Base-by-base conservation (phyloP, 257 asterid genomes). In the Petunia axillaris region DNA sequence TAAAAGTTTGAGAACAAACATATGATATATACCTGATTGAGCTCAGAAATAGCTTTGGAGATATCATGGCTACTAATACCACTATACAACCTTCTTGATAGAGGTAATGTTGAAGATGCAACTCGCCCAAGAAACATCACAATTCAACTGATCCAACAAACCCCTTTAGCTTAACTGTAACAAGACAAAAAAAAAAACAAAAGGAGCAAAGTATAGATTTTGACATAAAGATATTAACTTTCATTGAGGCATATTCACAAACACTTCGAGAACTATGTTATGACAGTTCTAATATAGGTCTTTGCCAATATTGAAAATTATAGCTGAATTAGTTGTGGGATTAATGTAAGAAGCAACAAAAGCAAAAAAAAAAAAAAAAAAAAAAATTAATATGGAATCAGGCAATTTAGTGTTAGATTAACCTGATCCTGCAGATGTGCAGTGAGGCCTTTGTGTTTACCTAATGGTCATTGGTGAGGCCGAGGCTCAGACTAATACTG, bases 11-110 rank as follows among this genome's bases (percentile, higher is more conserved):
- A 25, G 1, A 6, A 65, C 37, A 14, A 55, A 37, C 14, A 38
- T 25, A 64, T 48, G 80, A 64, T 40, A 40, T 46, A 38, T 55
- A 93, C 98, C 97, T 92, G 91, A 85, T 94, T 91, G 86, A 92
- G 93, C 82, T 94, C 95, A 2, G 89, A 79, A n/a, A 94, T 89
- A 43, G 80, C 86, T 82, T 88, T 87, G 15, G 87, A 50, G 76
- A 91, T 8, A 87, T 91, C 95, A 87, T 77, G 70, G 81, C 65
- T 85, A 84, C 78, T 58, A 80, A 50, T 82, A 78, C 87, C 83
- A 80, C 92, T 65, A 82, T 87, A 89, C 58, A 86, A 82, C 84
- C 84, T 80, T 75, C 86, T 81, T 35, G 84, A 78, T 44, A 62
- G 77, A 79, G 88, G 89, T 71, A 80, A 83, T 3, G 86, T 52